These are phyloP conservation scores for Groenewaldozyma auringiensis DNA, from an alignment of 1,139 yeast species.

Conservation along the genomic window DNA sequence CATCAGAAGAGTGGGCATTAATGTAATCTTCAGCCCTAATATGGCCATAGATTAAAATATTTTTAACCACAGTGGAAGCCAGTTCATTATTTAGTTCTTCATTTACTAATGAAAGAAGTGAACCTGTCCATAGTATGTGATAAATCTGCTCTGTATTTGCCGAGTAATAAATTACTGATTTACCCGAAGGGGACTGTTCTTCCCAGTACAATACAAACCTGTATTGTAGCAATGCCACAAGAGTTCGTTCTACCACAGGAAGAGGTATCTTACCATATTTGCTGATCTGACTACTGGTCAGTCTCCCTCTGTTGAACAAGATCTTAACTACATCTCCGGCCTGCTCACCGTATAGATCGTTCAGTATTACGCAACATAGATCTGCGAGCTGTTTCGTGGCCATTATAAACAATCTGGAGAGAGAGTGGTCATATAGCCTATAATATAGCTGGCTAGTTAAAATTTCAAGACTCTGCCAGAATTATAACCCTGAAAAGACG, in stretches of 20 bases:
- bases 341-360: conserved; percentile 33
- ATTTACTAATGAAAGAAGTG: conserved; percentile 52
- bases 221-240: conserved; percentile 35
- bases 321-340: conserved; percentile 31
- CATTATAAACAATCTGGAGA: conserved; percentile 14
- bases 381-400: conserved; percentile 30
- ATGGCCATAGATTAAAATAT: conserved; percentile 56
- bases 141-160: conserved; percentile 60
- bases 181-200: conserved; percentile 32
- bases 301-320: conserved; percentile 32
- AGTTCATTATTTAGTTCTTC: conserved; percentile 32
- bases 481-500: not conserved
- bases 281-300: conserved; percentile 27
- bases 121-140: conserved; percentile 66
- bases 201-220: conserved; percentile 36
- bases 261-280: conserved; percentile 25
- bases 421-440: not conserved
- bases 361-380: conserved; percentile 28
- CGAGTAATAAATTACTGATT: conserved; percentile 41
- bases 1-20: conserved; percentile 28
- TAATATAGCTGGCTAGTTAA: not conserved
- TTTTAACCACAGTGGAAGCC: conserved; percentile 63
- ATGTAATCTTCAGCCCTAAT: conserved; percentile 55
- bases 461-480: not conserved
- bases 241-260: conserved; percentile 30